Base-by-base conservation (phyloP, 2,329 filamentous ascomycete species). In the Sporothrix variecibatus region DNA sequence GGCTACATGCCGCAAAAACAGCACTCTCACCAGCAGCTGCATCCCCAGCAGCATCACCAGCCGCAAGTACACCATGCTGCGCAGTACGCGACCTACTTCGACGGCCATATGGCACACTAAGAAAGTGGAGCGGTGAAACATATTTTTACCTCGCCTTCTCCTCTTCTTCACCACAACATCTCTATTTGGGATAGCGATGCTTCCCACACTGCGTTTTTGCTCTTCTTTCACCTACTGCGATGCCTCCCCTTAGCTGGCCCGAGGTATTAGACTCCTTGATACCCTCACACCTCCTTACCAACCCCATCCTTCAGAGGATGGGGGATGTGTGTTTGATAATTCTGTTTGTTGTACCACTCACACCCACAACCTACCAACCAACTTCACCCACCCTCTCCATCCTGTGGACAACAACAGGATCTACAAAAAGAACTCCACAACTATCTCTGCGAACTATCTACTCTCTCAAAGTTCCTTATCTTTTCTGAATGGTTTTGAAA, bases 71-170 rank as follows among this genome's bases (percentile, higher is more conserved):
- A 84, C 74, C 85, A 86, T 75, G 80, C 84, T 74, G 82, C 83
- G 76, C 86, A 87, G 75, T 82, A 84, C 79, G 78, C 84, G 75
- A 78, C 83, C 23, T 85, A 85, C 79, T 84, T 84, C 80, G 82
- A 77, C 56, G 70, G 72, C 12, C 73, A 65, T 56, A 51, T 71
- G 53, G 75, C 73, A 28, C 72, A 74, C 8, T 77, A 74, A 53
- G 67, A 58, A 56, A 17, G 67, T 17, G 28, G 17, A 38, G 15
- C 9, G n/a, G 40, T 31, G 28, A 46, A 40, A 62, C 5, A 28
- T 11, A 56, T 53, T 4, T 9, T 26, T 60, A 58, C 26, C 46
- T 60, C n/a, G 3, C 9, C 23, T 17, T 17, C 38, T 38, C 8
- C 11, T 51, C 49, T 62, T 69, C 49, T 62, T 69, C 49, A 26